phyloP scores from a whole-genome alignment of 2,329 filamentous ascomycete species.

The Fusarium pilosicola region DNA sequence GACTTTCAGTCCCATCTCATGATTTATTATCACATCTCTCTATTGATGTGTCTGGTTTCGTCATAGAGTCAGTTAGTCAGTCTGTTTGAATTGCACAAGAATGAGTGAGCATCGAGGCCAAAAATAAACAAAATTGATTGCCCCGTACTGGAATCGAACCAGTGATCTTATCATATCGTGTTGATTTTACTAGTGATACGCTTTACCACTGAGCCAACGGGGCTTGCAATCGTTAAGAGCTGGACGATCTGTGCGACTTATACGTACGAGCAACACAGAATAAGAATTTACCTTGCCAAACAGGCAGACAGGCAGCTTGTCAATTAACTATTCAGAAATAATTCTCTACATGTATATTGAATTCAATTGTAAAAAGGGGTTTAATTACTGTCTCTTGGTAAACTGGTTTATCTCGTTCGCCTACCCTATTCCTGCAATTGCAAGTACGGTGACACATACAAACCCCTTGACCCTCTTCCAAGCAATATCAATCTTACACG shows the following conservation, averaged over 20 bases:
- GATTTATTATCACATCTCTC: neutral
- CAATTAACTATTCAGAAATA: neutral
- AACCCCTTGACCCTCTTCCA: neutral
- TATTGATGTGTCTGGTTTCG: neutral
- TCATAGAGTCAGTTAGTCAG: neutral
- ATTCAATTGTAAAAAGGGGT: neutral
- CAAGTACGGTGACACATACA: neutral
- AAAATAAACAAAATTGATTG: neutral
- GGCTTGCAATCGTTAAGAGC: neutral
- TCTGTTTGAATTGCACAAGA: neutral
- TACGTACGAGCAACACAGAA: neutral
- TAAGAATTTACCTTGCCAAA: neutral
- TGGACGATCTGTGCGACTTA: accelerated
- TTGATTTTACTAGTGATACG: conserved; percentile 14
- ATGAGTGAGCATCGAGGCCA: neutral
- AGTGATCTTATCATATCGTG: conserved; percentile 4
- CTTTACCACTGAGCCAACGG: conserved; percentile 13
- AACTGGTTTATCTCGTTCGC: neutral
- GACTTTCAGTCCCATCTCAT: neutral
- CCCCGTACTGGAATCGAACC: conserved; percentile 9
- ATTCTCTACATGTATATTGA: neutral
- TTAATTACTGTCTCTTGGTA: neutral
- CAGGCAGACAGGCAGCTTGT: neutral
- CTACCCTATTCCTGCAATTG: neutral
- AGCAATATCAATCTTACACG: neutral